Percentiles rank a stretch among this genome's conserved stretches.
Evolutionary conservation across 202 grass and related monocot genomes (phyloP).

Genomic region (Panicum hallii): DNA sequence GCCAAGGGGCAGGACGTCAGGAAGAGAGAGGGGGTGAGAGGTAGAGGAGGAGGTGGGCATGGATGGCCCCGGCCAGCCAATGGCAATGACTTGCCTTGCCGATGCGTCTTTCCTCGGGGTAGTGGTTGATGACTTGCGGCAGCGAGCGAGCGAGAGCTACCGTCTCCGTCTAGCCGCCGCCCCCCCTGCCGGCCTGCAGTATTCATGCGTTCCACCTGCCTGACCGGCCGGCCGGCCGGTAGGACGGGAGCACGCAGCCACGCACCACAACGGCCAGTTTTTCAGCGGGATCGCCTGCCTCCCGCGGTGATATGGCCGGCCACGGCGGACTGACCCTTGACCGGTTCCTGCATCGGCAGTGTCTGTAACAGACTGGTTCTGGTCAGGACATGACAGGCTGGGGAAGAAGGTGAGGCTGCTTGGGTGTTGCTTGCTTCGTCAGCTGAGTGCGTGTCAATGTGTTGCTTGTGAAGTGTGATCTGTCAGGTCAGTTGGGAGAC

Average conservation of each 20-base stretch:
- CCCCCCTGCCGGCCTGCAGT: neutral
- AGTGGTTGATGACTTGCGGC: conserved; percentile 51
- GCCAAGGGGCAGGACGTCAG: conserved; percentile 13
- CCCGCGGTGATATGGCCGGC: conserved; percentile 16
- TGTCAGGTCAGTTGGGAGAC: conserved; percentile 44
- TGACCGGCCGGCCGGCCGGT: neutral
- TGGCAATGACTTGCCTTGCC: conserved; percentile 50
- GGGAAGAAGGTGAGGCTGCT: neutral
- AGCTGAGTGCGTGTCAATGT: neutral
- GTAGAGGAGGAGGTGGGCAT: neutral
- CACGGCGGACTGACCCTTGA: conserved; percentile 34
- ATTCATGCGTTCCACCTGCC: conserved; percentile 13
- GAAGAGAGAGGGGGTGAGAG: no score
- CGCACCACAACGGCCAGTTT: neutral
- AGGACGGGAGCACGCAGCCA: conserved; percentile 2
- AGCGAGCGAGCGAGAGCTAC: conserved; percentile 1
- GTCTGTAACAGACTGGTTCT: neutral
- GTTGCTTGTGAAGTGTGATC: conserved; percentile 24
- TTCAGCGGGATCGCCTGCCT: conserved; percentile 1
- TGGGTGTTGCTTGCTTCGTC: conserved; percentile 17
- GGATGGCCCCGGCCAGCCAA: conserved; percentile 18
- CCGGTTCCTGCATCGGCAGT: neutral
- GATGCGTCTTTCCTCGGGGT: conserved; percentile 42
- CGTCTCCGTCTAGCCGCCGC: neutral
- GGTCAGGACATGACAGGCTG: neutral